A percentile compares a stretch with the other conserved stretches of the same genome.
phyloP scores from a whole-genome alignment of 352 stramenopile genomes.

The Pythium periplocum region DNA sequence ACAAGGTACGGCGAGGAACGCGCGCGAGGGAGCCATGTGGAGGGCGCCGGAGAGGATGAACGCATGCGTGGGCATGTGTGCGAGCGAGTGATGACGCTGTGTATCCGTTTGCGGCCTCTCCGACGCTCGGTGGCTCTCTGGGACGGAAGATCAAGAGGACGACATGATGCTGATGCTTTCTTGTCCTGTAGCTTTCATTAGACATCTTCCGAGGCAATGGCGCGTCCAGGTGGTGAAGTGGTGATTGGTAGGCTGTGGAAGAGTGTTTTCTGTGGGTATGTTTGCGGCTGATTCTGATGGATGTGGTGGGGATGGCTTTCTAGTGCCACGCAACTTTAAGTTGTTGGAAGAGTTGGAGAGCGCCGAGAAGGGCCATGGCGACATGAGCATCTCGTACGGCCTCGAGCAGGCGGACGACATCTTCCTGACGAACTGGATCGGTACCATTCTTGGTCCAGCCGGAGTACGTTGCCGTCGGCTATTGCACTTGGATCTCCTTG shows the following conservation, averaged over 20 bases:
- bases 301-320: not conserved
- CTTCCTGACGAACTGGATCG: constrained; percentile 98
- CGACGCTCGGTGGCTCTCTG: no score
- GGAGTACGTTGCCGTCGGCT: constrained; percentile 63
- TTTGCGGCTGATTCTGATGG: not conserved
- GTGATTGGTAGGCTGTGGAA: constrained; percentile 52
- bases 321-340: constrained; percentile 93
- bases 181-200: not conserved
- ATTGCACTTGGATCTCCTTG: no score
- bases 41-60: no score
- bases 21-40: not conserved
- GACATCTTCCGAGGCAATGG: constrained; percentile 29
- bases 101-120: no score
- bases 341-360: constrained; percentile 91
- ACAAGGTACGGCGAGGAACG: not conserved
- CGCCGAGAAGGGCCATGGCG: constrained; percentile 89
- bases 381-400: constrained; percentile 94
- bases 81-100: no score
- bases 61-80: no score
- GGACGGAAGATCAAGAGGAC: no score
- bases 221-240: constrained; percentile 73
- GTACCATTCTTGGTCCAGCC: constrained; percentile 94
- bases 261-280: not conserved
- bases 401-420: constrained; percentile 96
- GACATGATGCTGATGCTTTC: not conserved